phyloP scores from a whole-genome alignment of 768 basidiomycete species.

The Psilocybe cubensis region DNA sequence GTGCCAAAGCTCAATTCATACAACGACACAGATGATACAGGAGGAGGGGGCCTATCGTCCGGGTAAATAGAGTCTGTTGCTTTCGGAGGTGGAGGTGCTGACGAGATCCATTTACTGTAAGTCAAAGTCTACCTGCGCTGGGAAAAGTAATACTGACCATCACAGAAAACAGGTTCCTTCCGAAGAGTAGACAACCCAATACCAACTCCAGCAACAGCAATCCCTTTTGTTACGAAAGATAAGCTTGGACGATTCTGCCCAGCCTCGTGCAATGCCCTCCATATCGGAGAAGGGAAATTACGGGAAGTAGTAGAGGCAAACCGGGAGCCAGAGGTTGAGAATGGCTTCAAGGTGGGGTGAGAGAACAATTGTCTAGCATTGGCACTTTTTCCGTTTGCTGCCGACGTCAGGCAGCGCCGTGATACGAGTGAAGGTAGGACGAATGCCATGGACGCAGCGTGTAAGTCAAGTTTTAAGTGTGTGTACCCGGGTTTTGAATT shows the following conservation, averaged over 20 bases:
- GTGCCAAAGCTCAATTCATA: conserved; percentile 91
- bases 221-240: conserved; percentile 26
- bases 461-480: not conserved
- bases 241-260: not conserved
- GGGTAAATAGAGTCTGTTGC: conserved; percentile 9
- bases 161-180: conserved; percentile 49
- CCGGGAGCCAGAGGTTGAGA: not conserved
- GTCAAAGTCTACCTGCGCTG: not conserved
- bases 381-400: not conserved
- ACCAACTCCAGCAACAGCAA: conserved; percentile 43
- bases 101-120: not conserved
- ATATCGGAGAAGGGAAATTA: not conserved
- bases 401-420: conserved; percentile 8
- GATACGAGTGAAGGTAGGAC: conserved; percentile 8
- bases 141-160: conserved; percentile 47
- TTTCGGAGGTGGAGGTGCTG: conserved; percentile 7
- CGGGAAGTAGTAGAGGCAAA: not conserved
- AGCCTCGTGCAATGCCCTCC: not conserved
- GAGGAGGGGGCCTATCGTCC: conserved; percentile 49
- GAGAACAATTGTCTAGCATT: not conserved
- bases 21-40: conserved; percentile 73
- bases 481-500: not conserved
- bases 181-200: conserved; percentile 45
- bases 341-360: not conserved
- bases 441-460: conserved; percentile 11